These are phyloP conservation scores for Vitrella brassicaformis DNA, from an alignment of 73 alveolate genomes.

Conservation along the genomic window DNA sequence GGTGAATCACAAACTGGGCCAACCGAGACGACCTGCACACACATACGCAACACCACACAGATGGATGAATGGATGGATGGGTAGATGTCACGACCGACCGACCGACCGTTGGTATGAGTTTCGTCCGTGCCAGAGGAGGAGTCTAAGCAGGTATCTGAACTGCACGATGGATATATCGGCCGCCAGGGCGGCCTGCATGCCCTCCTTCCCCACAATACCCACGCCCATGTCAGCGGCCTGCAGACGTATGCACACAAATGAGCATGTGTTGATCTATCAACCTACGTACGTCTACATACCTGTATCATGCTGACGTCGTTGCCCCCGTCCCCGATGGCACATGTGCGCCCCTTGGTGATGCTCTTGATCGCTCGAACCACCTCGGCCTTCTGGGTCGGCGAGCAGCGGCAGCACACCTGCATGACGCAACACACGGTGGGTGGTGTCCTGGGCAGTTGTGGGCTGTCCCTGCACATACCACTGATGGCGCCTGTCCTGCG, in stretches of 20 bases:
- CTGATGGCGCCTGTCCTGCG: conserved; percentile 33
- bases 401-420: conserved; percentile 87
- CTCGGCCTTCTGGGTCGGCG: conserved; percentile 82
- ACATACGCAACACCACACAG: conserved; percentile 50
- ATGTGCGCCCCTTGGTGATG: conserved; percentile 56
- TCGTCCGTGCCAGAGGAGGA: conserved; percentile 92
- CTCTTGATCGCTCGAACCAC: conserved; percentile 60
- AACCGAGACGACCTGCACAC: conserved; percentile 42
- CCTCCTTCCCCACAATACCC: conserved; percentile 88
- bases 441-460: no score
- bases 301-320: conserved; percentile 88
- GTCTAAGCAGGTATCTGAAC: conserved; percentile 55
- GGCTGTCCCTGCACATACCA: conserved; percentile 9
- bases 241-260: no score
- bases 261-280: no score
- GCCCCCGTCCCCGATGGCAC: conserved; percentile 95
- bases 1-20: conserved; percentile 56
- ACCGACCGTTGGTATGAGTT: conserved; percentile 74
- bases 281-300: no score
- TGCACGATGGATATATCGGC: conserved; percentile 62
- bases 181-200: conserved; percentile 80
- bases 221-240: conserved; percentile 79
- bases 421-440: conserved; percentile 70
- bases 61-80: conserved; percentile 50
- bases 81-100: conserved; percentile 61